Evolutionary conservation across 208 protist species (phyloP).

Genomic region (Acanthamoeba healyi): DNA sequence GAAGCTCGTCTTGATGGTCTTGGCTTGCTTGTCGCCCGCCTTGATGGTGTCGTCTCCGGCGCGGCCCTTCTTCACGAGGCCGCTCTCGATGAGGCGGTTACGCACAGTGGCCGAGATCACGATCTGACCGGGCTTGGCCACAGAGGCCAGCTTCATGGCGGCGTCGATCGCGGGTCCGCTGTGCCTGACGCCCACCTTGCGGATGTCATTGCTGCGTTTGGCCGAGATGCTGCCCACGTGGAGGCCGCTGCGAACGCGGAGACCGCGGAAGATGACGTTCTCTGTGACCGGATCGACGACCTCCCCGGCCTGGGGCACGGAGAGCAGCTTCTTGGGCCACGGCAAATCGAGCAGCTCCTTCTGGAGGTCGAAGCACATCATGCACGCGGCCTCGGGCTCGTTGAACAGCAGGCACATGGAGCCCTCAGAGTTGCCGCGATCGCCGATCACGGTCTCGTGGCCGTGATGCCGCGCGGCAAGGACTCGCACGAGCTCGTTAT

Average conservation of each 20-base stretch:
- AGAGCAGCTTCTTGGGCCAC: not conserved
- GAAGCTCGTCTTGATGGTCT: constrained; percentile 4
- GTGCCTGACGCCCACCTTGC: constrained; percentile 1
- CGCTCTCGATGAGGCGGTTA: not conserved
- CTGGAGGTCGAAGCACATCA: constrained; percentile 43
- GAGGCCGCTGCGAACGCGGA: constrained; percentile 16
- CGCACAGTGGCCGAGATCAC: constrained; percentile 29
- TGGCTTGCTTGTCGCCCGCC: not conserved
- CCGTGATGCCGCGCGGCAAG: not conserved
- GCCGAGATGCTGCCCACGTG: not conserved
- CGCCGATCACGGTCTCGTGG: constrained; percentile 11
- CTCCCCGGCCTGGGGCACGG: not conserved
- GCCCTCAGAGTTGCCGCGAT: constrained; percentile 17
- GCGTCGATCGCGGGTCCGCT: not conserved
- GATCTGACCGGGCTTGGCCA: constrained; percentile 24
- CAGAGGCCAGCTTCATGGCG: constrained; percentile 35
- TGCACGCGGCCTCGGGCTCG: not conserved
- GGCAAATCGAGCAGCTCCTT: not conserved
- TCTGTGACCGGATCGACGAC: not conserved
- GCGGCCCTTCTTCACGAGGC: not conserved
- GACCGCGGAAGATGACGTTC: constrained; percentile 25
- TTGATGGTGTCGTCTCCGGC: not conserved
- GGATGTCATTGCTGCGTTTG: not conserved
- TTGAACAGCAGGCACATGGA: constrained; percentile 5
- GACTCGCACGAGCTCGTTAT: constrained; percentile 23